Evolutionary conservation across 345 rosid species (phyloP).

Genomic region (Syzygium grande): DNA sequence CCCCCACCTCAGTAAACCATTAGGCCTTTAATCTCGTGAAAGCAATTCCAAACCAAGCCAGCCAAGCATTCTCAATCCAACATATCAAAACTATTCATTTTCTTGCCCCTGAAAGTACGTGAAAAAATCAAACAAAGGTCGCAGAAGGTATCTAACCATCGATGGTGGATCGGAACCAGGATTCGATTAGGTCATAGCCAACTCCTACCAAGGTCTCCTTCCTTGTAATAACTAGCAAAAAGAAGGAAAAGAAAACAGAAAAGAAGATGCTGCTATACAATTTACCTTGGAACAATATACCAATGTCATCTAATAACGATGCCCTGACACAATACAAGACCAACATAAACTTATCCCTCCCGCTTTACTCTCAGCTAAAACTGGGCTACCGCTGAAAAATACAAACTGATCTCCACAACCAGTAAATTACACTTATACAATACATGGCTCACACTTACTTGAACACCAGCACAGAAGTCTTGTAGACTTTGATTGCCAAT

Average conservation of each 20-base stretch:
- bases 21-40: too few relatives aligned
- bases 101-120: accelerated
- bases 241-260: background rate
- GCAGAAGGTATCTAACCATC: background rate
- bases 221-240: background rate
- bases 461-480: slow-evolving; percentile 72
- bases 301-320: background rate
- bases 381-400: background rate
- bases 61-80: too few relatives aligned
- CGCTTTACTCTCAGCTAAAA: accelerated
- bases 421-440: too few relatives aligned
- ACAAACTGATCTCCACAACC: background rate
- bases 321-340: background rate
- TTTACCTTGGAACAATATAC: background rate
- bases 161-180: accelerated
- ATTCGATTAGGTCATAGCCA: background rate
- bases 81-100: background rate
- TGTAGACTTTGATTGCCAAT: slow-evolving; percentile 78
- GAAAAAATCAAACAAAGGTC: background rate
- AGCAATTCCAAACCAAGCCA: background rate
- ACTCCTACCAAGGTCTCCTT: background rate
- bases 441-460: slow-evolving; percentile 36
- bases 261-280: background rate
- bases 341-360: background rate
- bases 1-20: background rate